These are phyloP conservation scores for Epichloe sp. DNA, from an alignment of 2,329 filamentous ascomycete species.

Conservation along the genomic window DNA sequence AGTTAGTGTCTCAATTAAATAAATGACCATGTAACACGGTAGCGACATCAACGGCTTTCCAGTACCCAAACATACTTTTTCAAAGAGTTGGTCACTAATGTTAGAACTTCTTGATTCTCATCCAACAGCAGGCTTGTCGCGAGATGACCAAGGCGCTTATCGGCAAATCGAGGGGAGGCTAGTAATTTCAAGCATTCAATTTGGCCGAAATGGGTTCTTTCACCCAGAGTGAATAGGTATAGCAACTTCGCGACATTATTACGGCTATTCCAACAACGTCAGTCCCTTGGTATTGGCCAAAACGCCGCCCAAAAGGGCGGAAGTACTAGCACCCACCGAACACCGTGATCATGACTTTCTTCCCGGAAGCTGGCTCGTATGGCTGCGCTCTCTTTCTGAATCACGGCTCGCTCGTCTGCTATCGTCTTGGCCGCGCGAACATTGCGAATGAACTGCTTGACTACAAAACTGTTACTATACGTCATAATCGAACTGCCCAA, in stretches of 20 bases:
- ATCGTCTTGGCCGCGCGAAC: constrained; percentile 98
- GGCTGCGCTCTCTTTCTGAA: constrained; percentile 96
- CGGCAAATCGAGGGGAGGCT: constrained; percentile 90
- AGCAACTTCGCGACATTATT: constrained; percentile 98
- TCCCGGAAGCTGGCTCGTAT: constrained; percentile 96
- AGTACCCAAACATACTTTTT: constrained; percentile 58
- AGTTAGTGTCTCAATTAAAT: constrained; percentile 8
- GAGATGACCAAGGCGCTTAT: constrained; percentile 90
- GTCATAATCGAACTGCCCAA: constrained; percentile 5
- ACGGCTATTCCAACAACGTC: constrained; percentile 41
- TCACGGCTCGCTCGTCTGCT: constrained; percentile 93
- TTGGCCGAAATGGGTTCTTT: constrained; percentile 96
- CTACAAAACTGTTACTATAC: constrained; percentile 31
- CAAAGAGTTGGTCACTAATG: constrained; percentile 90
- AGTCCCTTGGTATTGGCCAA: not conserved
- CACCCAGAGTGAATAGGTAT: constrained; percentile 94
- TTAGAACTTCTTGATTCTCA: constrained; percentile 97
- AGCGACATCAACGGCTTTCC: not conserved
- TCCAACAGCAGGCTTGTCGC: constrained; percentile 93
- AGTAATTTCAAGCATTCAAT: constrained; percentile 98
- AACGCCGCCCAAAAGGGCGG: too few relatives aligned
- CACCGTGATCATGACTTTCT: constrained; percentile 82
- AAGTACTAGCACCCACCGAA: constrained; percentile 51
- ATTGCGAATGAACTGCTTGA: constrained; percentile 99
- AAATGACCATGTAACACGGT: not conserved